Base-by-base conservation (phyloP, 1,284 basidiomycete species). In the Tranzscheliella williamsii region DNA sequence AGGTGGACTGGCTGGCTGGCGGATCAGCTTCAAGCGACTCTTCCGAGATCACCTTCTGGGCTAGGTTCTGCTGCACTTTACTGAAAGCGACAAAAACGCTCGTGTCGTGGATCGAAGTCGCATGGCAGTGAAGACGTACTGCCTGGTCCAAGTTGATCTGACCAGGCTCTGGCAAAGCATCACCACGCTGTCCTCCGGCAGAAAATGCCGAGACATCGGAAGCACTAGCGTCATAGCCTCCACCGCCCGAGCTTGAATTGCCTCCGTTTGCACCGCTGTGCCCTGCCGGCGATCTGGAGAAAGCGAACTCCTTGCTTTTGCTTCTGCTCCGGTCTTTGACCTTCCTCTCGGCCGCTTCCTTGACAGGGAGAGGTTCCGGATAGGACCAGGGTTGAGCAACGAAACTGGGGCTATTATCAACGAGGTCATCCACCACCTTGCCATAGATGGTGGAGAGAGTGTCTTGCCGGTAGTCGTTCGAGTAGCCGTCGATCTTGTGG, bases 401-500 rank as follows among this genome's bases (percentile, higher is more conserved):
- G 20, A 64, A 64, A 51, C 61, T 64, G 5, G 61, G 50, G 20
- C 54, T 58, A 39, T 46, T 58, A 38, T 75, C 72, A 11, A 69
- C 54, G 16, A 75, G 68, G 18, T 74, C 71, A 30, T 75, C 72
- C 22, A 60, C 47, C 16, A 75, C 69, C 33, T 73, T 64, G 53
- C 67, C 64, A 27, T 71, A 61, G 40, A 75, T 71, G 18, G 73
- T 71, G 18, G 60, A 51, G 9, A 72, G 65, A 4, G 70, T 74
- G 27, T 75, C 73, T 54, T 88, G 85, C 69, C 91, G 87, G 76
- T 95, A 93, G 69, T 96, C 94, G 66, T 93, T 91, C 46, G 89
- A 87, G 50, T 94, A 80, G 31, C 87, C 88, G 78, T 97, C 94
- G 15, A 91, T 87, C 79, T 98, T 98, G 81, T 98, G 94, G 15